Conservation (phyloP, 257 asterid species). For the Solanum pennellii region DNA sequence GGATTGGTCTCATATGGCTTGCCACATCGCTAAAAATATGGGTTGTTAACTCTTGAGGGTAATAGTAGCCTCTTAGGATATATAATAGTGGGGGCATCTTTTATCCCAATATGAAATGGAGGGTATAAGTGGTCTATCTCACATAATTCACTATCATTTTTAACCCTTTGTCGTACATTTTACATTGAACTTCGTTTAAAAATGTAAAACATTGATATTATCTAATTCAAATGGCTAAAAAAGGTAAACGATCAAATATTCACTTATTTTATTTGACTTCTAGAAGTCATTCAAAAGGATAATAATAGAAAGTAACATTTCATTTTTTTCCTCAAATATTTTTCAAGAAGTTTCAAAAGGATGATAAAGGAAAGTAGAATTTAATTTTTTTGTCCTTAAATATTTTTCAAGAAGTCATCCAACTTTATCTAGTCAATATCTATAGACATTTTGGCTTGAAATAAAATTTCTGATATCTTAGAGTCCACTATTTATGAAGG, state of each 20-base stretch:
- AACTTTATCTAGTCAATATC: too few relatives aligned
- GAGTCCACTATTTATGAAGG: too few relatives aligned
- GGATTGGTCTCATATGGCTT: neutral
- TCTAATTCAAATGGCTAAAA: neutral
- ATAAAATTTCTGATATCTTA: too few relatives aligned
- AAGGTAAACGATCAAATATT: neutral
- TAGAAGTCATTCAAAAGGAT: neutral
- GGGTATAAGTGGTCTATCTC: neutral
- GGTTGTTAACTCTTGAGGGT: neutral
- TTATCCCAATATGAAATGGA: neutral
- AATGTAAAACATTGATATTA: neutral
- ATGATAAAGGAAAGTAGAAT: too few relatives aligned
- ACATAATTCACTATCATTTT: accelerated
- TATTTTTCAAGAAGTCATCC: too few relatives aligned
- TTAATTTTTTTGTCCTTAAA: too few relatives aligned
- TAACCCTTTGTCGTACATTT: neutral
- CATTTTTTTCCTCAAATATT: neutral
- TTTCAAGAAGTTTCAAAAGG: neutral
- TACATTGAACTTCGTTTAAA: neutral
- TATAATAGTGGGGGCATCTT: neutral
- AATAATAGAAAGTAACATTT: too few relatives aligned
- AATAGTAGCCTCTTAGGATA: neutral
- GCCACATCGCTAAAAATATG: neutral
- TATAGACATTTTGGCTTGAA: too few relatives aligned
- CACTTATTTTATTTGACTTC: too few relatives aligned